Conservation (phyloP, 2,329 filamentous ascomycete genomes). For the Fonsecaea erecta region DNA sequence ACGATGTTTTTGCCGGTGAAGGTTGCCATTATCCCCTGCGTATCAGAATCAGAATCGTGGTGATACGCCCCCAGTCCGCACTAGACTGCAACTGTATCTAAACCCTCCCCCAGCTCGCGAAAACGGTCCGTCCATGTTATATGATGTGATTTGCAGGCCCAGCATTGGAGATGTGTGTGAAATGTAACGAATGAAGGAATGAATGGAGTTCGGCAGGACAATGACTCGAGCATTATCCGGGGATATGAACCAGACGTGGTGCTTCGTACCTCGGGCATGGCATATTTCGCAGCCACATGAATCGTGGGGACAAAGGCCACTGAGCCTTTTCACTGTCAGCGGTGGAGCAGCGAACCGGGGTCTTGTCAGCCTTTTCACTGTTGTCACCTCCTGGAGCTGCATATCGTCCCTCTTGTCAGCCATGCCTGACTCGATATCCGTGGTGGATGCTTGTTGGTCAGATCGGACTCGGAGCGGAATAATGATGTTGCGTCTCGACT, state of each 20-base stretch:
- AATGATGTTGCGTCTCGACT: neutral
- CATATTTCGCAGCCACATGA: neutral
- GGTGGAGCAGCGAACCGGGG: conserved; percentile 5
- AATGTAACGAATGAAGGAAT: too few relatives aligned
- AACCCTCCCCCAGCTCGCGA: neutral
- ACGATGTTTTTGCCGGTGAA: conserved; percentile 55
- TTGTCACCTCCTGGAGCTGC: conserved; percentile 2
- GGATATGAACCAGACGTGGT: neutral
- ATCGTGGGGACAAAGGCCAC: neutral
- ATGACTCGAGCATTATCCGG: conserved; percentile 10
- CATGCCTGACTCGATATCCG: conserved; percentile 1
- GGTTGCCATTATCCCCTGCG: conserved; percentile 8
- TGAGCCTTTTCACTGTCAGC: conserved; percentile 24
- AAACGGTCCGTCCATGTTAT: neutral
- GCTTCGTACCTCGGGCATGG: neutral
- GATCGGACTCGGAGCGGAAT: neutral
- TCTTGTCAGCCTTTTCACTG: conserved; percentile 13
- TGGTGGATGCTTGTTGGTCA: conserved; percentile 2
- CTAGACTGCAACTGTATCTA: neutral
- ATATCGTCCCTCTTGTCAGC: neutral
- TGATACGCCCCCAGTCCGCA: neutral
- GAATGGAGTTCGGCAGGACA: too few relatives aligned
- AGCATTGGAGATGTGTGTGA: neutral
- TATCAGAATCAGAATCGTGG: neutral
- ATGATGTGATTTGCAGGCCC: too few relatives aligned